Percentiles rank a stretch among this genome's conserved stretches.
phyloP scores from a whole-genome alignment of 148 eudicot genomes.

The Silene uniflora region DNA sequence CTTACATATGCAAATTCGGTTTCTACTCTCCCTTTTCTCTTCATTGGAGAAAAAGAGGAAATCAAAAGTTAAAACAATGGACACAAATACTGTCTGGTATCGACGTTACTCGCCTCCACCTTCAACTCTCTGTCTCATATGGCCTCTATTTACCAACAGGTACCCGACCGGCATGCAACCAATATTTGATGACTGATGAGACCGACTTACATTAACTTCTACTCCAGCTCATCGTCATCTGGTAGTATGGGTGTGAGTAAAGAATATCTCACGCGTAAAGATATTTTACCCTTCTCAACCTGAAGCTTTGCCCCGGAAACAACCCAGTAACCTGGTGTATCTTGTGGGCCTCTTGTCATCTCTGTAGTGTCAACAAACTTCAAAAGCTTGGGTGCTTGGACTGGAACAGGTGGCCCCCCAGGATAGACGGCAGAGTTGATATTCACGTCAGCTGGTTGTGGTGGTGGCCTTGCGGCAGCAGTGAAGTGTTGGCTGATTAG shows the following conservation, averaged over 20 bases:
- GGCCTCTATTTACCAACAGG: too few relatives aligned
- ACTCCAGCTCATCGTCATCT: conserved; percentile 61
- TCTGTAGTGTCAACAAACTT: conserved; percentile 89
- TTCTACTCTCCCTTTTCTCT: not conserved
- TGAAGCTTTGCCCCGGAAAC: conserved; percentile 88
- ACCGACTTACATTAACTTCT: conserved; percentile 12
- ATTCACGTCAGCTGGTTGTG: conserved; percentile 90
- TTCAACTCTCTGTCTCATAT: not conserved
- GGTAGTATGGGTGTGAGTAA: conserved; percentile 66
- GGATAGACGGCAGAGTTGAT: conserved; percentile 97
- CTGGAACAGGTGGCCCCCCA: conserved; percentile 93
- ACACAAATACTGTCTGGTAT: not conserved
- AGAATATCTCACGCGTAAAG: conserved; percentile 76
- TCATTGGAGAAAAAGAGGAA: not conserved
- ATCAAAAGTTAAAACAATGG: not conserved
- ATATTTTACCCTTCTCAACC: conserved; percentile 88
- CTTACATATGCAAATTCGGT: not conserved
- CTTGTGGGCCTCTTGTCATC: conserved; percentile 97
- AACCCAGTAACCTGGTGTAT: conserved; percentile 95
- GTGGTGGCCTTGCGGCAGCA: conserved; percentile 62
- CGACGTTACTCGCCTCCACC: not conserved
- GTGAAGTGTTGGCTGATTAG: conserved; percentile 89
- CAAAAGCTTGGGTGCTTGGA: conserved; percentile 75
- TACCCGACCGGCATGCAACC: too few relatives aligned
- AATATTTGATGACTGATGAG: not conserved